Percentiles rank a stretch among this genome's conserved stretches.
Conservation (phyloP, 306 rosid species). For the Rubus idaeus region DNA sequence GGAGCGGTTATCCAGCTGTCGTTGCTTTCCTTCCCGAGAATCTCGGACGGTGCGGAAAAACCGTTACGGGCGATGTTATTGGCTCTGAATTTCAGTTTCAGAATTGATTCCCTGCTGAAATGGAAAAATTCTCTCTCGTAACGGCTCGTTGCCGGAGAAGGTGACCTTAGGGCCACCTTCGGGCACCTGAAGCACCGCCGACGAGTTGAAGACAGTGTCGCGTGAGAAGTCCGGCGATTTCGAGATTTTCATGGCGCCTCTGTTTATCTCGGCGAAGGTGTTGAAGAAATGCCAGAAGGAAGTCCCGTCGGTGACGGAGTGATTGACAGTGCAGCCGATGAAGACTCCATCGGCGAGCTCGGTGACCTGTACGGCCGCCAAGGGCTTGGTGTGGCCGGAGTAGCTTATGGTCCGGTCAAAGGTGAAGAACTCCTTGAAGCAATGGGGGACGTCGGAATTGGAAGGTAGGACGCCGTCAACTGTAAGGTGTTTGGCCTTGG, state of each 20-base stretch:
- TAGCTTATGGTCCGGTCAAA: constrained; percentile 60
- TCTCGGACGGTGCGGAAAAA: constrained; percentile 33
- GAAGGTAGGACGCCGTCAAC: constrained; percentile 28
- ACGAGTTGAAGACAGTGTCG: constrained; percentile 56
- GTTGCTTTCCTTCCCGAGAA: constrained; percentile 39
- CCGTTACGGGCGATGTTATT: constrained; percentile 29
- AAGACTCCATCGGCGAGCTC: constrained; percentile 77
- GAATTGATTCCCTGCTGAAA: constrained; percentile 48
- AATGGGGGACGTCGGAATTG: constrained; percentile 50
- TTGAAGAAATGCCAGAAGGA: constrained; percentile 95
- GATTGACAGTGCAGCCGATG: constrained; percentile 69
- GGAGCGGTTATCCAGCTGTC: constrained; percentile 48
- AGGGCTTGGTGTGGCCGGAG: constrained; percentile 61
- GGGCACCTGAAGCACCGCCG: constrained; percentile 54
- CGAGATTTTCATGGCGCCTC: constrained; percentile 43
- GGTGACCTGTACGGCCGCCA: constrained; percentile 73
- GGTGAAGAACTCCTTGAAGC: constrained; percentile 71
- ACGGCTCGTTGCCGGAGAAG: constrained; percentile 50
- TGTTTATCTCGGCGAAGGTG: constrained; percentile 67
- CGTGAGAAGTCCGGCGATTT: constrained; percentile 54
- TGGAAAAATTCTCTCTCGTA: constrained; percentile 76
- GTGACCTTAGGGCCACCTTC: constrained; percentile 61
- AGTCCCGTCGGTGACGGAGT: constrained; percentile 73
- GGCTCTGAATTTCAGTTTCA: constrained; percentile 43
- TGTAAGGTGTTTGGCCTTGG: constrained; percentile 60